phyloP scores from a whole-genome alignment of 768 basidiomycete genomes.

The Mycena indigotica region DNA sequence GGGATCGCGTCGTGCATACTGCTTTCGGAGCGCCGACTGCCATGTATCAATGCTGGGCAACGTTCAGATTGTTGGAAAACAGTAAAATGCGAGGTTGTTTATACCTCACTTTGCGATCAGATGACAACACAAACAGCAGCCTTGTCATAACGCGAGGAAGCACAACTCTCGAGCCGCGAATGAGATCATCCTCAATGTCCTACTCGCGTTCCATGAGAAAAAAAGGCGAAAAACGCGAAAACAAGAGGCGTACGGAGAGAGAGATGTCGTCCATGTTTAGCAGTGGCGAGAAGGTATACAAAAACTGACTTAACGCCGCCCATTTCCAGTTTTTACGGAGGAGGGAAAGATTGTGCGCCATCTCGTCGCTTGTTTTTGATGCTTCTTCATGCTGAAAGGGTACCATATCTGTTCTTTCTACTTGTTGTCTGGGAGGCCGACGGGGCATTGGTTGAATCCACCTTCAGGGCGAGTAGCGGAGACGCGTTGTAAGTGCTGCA shows the following conservation, averaged over 20 bases:
- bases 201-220: conserved; percentile 32
- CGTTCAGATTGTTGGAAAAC: conserved; percentile 25
- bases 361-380: no score
- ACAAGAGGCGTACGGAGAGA: conserved; percentile 49
- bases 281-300: conserved; percentile 78
- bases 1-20: conserved; percentile 75
- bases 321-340: conserved; percentile 89
- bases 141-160: conserved; percentile 76
- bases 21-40: conserved; percentile 76
- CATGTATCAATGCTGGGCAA: conserved; percentile 66
- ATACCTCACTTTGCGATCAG: conserved; percentile 80
- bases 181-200: conserved; percentile 82
- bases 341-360: neutral
- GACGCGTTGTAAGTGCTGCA: no score
- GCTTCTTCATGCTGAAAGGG: no score
- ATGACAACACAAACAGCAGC: conserved; percentile 71
- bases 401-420: no score
- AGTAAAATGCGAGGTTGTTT: conserved; percentile 31
- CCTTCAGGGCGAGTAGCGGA: no score
- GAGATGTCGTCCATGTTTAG: conserved; percentile 74
- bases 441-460: no score
- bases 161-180: conserved; percentile 57
- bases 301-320: conserved; percentile 91
- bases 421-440: no score
- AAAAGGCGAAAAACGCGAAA: conserved; percentile 16